Conservation (phyloP, 495 filamentous ascomycete species). For the Hypoxylon lenormandii region DNA sequence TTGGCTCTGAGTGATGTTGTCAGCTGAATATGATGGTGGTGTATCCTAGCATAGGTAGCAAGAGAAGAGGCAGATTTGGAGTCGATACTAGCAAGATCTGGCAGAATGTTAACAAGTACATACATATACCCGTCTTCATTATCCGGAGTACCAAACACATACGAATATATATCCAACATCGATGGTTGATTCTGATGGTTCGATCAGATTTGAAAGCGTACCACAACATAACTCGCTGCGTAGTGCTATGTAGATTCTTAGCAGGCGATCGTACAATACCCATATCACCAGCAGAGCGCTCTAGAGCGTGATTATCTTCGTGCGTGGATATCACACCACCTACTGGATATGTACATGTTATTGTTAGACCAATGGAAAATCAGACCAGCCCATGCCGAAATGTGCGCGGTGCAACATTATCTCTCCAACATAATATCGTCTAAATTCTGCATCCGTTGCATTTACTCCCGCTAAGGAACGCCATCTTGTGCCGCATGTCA, state of each 20-base stretch:
- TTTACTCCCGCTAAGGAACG: constrained; percentile 29
- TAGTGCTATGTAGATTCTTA: neutral
- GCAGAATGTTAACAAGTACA: neutral
- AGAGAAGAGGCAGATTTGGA: no score
- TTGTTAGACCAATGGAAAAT: constrained; percentile 26
- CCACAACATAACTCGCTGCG: neutral
- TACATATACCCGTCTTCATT: neutral
- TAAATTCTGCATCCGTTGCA: constrained; percentile 3
- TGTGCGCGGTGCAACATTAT: constrained; percentile 23
- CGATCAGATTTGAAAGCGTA: neutral
- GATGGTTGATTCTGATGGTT: neutral
- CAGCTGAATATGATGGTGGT: constrained; percentile 9
- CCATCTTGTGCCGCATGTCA: constrained; percentile 27
- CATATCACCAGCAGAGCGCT: constrained; percentile 13
- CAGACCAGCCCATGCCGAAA: constrained; percentile 16
- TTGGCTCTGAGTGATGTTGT: constrained; percentile 4
- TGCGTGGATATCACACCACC: constrained; percentile 30
- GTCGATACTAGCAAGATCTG: no score
- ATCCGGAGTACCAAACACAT: neutral
- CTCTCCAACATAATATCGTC: constrained; percentile 8
- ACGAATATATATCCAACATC: neutral
- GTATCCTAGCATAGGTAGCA: no score
- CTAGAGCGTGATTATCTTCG: constrained; percentile 28
- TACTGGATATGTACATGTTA: constrained; percentile 25
- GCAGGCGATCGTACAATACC: constrained; percentile 26